Evolutionary conservation across 495 filamentous ascomycete species (phyloP), one percentile per base, ranked within the genome.

Genomic region (Hyaloscypha hepaticicola): DNA sequence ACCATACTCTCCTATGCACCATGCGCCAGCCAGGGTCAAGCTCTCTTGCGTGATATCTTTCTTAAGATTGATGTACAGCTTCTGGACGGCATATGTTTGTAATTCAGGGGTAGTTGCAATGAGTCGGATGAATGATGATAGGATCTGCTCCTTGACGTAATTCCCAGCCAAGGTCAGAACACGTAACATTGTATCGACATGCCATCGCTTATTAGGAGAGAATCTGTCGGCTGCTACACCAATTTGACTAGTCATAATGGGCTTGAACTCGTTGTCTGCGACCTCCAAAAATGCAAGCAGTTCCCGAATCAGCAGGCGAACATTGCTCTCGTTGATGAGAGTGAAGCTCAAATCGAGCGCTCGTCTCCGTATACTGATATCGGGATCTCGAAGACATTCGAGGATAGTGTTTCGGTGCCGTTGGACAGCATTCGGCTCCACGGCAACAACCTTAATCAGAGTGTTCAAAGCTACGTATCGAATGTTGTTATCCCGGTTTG

Each of bases 401-500:
- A 99, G 80, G 68, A 99, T 97, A 8, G 95, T 99, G 74, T 97
- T 98, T 59, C 96, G 88, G 76, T 99, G 95, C 73, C 95, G 82
- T 72, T 98, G 96, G 5, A 99, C 95, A 2, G 95, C 96, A 72
- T 97, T 98, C 21, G 95, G 96, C 73, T 99, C 95, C 41, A 99
- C 92, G 11, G 96, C 94, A 51, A 99, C 94, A 58, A 99, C 95
- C 77, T 99, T 99, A 77, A 96, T 94, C 64, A 99, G 80, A 1
- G 95, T 99, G 75, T 99, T 99, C 27, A 99, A 77, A 26, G 95
- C 95, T 55, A 99, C 95, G 73, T 99, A 99, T 71, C 95, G 91
- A 73, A 99, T 98, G 72, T 99, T 99, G 80, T 99, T 99, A 77
- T 99, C 95, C 74, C 93, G 90, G 77, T 99, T 99, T 7, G 92